These are phyloP conservation scores for Fraxinus dipetala DNA, from an alignment of 305 asterid genomes.

Conservation along the genomic window DNA sequence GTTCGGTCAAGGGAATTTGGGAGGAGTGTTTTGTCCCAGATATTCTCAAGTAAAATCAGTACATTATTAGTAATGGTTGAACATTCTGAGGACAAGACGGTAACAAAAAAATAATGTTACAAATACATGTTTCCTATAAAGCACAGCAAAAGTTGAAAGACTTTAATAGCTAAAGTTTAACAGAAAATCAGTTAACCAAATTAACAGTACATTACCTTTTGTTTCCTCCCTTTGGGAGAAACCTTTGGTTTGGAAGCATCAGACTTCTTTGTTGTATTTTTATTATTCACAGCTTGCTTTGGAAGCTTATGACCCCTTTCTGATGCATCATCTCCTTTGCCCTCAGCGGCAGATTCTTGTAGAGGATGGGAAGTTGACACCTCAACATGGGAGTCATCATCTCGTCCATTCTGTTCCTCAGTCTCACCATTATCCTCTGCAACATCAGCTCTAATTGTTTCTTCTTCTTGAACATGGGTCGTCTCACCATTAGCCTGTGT, in stretches of 20 bases:
- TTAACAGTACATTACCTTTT: constrained; percentile 46
- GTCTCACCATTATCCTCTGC: constrained; percentile 29
- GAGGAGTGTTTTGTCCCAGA: neutral
- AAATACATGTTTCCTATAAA: neutral
- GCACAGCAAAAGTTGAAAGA: neutral
- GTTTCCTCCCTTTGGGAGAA: constrained; percentile 67
- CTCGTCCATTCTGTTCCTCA: constrained; percentile 31
- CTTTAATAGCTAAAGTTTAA: neutral
- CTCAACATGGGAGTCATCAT: constrained; percentile 32
- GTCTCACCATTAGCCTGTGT: constrained; percentile 29
- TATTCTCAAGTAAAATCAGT: neutral
- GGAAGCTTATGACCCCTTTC: constrained; percentile 37
- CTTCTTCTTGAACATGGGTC: constrained; percentile 20
- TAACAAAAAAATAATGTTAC: neutral
- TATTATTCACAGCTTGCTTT: constrained; percentile 42
- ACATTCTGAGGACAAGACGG: neutral
- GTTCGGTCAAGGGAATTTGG: neutral
- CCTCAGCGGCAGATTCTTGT: constrained; percentile 36
- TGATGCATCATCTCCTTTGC: constrained; percentile 34
- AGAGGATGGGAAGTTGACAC: constrained; percentile 39
- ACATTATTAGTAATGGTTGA: neutral
- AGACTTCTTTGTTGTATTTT: constrained; percentile 50
- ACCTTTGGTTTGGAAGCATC: constrained; percentile 43
- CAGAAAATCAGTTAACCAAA: neutral
- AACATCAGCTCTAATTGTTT: constrained; percentile 30